Conservation (phyloP, 129 eudicot genomes). For the Flaveria linearis region DNA sequence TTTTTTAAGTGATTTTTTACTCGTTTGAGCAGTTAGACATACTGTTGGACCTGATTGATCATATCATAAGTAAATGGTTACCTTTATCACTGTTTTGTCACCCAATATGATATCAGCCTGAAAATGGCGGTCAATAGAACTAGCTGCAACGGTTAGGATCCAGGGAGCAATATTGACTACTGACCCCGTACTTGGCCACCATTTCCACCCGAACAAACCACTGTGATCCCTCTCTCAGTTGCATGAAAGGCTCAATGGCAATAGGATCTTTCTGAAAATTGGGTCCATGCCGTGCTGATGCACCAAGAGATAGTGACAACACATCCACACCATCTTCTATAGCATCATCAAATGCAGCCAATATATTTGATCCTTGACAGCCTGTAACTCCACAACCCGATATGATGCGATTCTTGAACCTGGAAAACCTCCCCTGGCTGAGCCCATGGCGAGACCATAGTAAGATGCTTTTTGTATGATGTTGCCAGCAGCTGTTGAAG, state of each 20-base stretch:
- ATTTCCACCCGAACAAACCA: conserved; percentile 83
- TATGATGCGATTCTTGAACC: conserved; percentile 72
- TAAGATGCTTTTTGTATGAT: conserved; percentile 64
- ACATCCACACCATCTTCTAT: conserved; percentile 79
- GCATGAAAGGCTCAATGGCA: conserved; percentile 90
- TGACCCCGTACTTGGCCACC: conserved; percentile 46
- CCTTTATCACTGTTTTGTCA: conserved; percentile 61
- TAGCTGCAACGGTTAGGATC: conserved; percentile 82
- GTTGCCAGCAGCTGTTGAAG: conserved; percentile 76
- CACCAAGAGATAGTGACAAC: conserved; percentile 67
- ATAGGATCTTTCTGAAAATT: conserved; percentile 57
- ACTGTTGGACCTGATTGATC: not conserved
- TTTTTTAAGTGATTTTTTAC: not conserved
- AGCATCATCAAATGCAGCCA: conserved; percentile 84
- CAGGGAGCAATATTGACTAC: conserved; percentile 77
- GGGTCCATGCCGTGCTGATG: conserved; percentile 30
- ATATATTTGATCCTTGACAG: conserved; percentile 62
- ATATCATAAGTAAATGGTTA: conserved; percentile 22
- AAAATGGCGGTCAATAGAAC: conserved; percentile 76
- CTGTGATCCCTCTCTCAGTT: conserved; percentile 61
- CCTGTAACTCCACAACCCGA: conserved; percentile 54
- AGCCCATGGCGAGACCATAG: conserved; percentile 70
- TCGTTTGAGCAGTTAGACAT: not conserved
- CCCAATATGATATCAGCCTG: conserved; percentile 61
- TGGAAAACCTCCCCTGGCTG: conserved; percentile 79